These are phyloP conservation scores for Metschnikowia kunwiensis DNA, from an alignment of 805 yeast species.

Conservation along the genomic window DNA sequence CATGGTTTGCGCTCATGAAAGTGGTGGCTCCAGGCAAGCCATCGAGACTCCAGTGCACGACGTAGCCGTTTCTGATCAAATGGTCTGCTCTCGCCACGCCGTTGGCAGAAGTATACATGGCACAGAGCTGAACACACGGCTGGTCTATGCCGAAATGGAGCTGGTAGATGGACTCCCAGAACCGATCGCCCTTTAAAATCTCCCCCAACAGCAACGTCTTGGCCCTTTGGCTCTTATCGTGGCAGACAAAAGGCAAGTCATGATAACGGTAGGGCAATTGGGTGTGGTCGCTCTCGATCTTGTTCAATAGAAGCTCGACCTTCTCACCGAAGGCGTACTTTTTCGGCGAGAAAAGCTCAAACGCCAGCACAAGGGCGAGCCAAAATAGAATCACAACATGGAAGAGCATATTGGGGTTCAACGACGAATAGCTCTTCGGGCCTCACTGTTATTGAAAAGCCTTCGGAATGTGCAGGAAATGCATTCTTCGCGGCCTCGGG, in stretches of 20 bases:
- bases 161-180: conserved; percentile 71
- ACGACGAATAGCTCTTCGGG: not conserved
- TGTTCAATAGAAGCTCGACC: conserved; percentile 70
- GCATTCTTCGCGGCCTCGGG: not conserved
- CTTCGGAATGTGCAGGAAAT: conserved; percentile 3
- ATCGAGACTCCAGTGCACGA: conserved; percentile 81
- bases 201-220: conserved; percentile 71
- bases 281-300: conserved; percentile 73
- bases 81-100: conserved; percentile 56
- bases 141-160: conserved; percentile 61
- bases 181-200: conserved; percentile 75
- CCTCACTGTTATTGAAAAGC: conserved; percentile 1
- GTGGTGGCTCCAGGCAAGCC: conserved; percentile 88
- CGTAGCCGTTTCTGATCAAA: conserved; percentile 65
- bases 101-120: conserved; percentile 50
- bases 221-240: conserved; percentile 47
- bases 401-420: conserved; percentile 8
- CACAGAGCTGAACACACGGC: conserved; percentile 67
- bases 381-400: conserved; percentile 8
- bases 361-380: conserved; percentile 10
- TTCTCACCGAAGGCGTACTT: conserved; percentile 50
- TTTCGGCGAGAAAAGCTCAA: conserved; percentile 30
- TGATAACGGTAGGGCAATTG: conserved; percentile 76
- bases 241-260: conserved; percentile 78
- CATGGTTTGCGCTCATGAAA: conserved; percentile 53